A percentile compares a stretch with the other conserved stretches of the same genome.
Conservation (phyloP, 1,284 basidiomycete genomes). For the Farysia itapuensis region DNA sequence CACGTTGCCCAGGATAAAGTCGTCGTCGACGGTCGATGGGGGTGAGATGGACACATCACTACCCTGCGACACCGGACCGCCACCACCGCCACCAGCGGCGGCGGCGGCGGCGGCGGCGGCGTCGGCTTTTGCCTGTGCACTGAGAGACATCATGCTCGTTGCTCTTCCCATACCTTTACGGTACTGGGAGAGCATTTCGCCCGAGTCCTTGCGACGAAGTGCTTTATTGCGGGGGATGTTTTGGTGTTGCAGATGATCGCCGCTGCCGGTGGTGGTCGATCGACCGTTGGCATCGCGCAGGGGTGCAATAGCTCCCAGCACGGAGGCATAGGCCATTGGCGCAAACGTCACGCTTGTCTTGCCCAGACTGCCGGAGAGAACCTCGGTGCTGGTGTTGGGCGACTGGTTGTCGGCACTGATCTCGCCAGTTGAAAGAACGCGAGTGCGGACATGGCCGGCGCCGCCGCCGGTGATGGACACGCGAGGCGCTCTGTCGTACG, state of each 20-base stretch:
- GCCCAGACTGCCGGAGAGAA: constrained; percentile 16
- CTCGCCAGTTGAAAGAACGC: not conserved
- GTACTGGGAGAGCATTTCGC: constrained; percentile 54
- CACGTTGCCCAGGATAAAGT: constrained; percentile 27
- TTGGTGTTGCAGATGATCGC: not conserved
- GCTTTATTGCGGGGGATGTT: constrained; percentile 2
- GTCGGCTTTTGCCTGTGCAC: constrained; percentile 23
- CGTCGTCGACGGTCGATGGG: constrained; percentile 6
- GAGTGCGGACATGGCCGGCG: no score
- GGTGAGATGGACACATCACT: constrained; percentile 10
- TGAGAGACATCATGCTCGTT: constrained; percentile 34
- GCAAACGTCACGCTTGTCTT: constrained; percentile 20
- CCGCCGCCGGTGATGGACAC: constrained; percentile 4
- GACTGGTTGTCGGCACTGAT: constrained; percentile 4
- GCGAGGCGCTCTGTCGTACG: constrained; percentile 9
- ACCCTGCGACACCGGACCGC: no score
- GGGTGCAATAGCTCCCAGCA: constrained; percentile 29
- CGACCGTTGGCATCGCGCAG: constrained; percentile 10
- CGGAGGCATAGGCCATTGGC: constrained; percentile 26
- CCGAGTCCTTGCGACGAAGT: constrained; percentile 43
- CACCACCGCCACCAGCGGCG: no score
- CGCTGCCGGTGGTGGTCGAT: constrained; percentile 5
- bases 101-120: constrained; percentile 12
- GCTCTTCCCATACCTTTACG: constrained; percentile 41
- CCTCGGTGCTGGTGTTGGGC: constrained; percentile 17